Percentiles rank a stretch among this genome's conserved stretches.
Conservation (phyloP, 2,329 filamentous ascomycete species). For the Fusarium udum region DNA sequence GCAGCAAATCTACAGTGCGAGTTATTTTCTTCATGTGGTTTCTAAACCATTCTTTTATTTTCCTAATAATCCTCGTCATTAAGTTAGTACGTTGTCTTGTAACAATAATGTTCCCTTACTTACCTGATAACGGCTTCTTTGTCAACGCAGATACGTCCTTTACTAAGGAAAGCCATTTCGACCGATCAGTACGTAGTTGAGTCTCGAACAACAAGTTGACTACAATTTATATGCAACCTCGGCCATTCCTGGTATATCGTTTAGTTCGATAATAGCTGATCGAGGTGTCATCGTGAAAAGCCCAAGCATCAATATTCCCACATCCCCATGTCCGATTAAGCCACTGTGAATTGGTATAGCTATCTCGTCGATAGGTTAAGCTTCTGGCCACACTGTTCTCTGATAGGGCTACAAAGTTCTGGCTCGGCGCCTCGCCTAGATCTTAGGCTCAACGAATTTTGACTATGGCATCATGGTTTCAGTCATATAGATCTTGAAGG, state of each 20-base stretch:
- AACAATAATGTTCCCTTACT: not conserved
- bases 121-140: not conserved
- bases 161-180: not conserved
- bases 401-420: slow-evolving; percentile 25
- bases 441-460: not conserved
- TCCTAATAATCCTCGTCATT: not conserved
- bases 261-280: not conserved
- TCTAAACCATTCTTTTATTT: not conserved
- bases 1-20: not conserved
- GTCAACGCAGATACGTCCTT: not conserved
- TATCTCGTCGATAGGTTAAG: not conserved
- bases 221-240: not conserved
- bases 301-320: not conserved
- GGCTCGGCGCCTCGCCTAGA: not conserved
- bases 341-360: not conserved
- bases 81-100: not conserved
- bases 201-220: not conserved
- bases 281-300: not conserved
- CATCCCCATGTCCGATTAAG: not conserved
- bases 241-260: not conserved
- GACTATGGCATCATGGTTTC: not conserved
- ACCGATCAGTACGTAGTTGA: not conserved
- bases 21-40: not conserved
- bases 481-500: not conserved
- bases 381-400: not conserved